A percentile compares a stretch with the other conserved stretches of the same genome.
These are phyloP conservation scores for Penicilliopsis zonata DNA, from an alignment of 495 filamentous ascomycete species.

Conservation along the genomic window DNA sequence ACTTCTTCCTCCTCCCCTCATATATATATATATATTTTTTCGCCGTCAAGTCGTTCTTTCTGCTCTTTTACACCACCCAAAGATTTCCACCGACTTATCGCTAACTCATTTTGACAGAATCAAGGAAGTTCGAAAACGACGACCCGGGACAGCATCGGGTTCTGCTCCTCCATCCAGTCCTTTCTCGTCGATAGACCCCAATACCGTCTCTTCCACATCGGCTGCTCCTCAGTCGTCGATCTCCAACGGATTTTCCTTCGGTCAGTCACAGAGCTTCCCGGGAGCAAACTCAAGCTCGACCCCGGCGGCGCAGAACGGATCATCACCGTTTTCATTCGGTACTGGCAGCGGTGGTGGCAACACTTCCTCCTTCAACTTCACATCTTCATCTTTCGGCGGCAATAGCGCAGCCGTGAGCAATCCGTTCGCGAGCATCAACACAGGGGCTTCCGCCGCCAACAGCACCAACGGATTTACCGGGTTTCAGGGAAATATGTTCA, in stretches of 20 bases:
- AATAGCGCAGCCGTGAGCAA: constrained; percentile 16
- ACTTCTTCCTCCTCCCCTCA: constrained; percentile 1
- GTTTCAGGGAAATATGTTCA: constrained; percentile 25
- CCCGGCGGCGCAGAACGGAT: constrained; percentile 16
- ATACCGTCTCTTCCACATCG: constrained; percentile 16
- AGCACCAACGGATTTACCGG: constrained; percentile 12
- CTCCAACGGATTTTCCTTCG: constrained; percentile 29
- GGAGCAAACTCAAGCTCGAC: constrained; percentile 16
- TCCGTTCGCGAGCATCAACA: constrained; percentile 26
- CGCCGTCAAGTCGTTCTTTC: constrained; percentile 1
- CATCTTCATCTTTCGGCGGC: constrained; percentile 14
- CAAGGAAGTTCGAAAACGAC: constrained; percentile 21
- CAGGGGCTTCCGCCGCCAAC: constrained; percentile 9
- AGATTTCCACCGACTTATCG: background rate
- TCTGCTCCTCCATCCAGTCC: constrained; percentile 13
- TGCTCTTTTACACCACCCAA: constrained; percentile 1
- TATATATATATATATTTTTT: constrained; percentile 1
- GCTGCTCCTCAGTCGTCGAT: constrained; percentile 10
- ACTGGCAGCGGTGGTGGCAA: constrained; percentile 9
- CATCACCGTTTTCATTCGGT: constrained; percentile 29
- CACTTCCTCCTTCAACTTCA: constrained; percentile 26
- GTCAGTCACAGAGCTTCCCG: constrained; percentile 37
- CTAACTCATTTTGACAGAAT: constrained; percentile 18
- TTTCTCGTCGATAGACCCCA: constrained; percentile 16
- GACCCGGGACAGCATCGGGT: constrained; percentile 10